Evolutionary conservation across 495 filamentous ascomycete genomes (phyloP).

Genomic region (Talaromyces thailandensis): DNA sequence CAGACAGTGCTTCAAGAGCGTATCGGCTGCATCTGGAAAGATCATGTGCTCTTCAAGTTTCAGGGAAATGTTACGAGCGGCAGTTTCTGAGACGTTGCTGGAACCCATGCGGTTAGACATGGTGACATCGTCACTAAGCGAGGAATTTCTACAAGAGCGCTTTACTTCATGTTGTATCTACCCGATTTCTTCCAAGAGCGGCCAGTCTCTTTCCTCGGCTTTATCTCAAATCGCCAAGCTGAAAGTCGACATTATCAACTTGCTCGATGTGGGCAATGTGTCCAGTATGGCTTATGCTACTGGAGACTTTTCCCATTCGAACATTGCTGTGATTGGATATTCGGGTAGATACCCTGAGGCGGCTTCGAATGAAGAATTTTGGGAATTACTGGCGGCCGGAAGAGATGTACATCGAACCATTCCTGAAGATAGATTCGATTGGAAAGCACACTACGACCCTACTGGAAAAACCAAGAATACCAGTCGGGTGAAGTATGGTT

Average conservation of each 20-base stretch:
- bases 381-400: conserved; percentile 26
- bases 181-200: not conserved
- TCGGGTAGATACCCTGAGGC: conserved; percentile 67
- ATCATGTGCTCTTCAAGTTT: not conserved
- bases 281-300: not conserved
- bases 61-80: not conserved
- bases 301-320: conserved; percentile 14
- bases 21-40: not conserved
- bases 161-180: not conserved
- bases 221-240: not conserved
- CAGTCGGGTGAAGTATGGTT: conserved; percentile 23
- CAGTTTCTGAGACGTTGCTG: not conserved
- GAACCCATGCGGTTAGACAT: not conserved
- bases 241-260: not conserved
- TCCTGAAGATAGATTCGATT: conserved; percentile 32
- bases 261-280: not conserved
- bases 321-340: conserved; percentile 67
- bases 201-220: not conserved
- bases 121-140: not conserved
- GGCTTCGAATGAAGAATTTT: conserved; percentile 38
- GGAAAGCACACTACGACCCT: conserved; percentile 26
- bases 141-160: not conserved
- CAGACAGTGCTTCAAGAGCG: not conserved
- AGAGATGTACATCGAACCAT: conserved; percentile 27
- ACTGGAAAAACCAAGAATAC: conserved; percentile 26